Base-by-base conservation (phyloP, 176 grass and related monocot species). In the Oryza meridionalis region DNA sequence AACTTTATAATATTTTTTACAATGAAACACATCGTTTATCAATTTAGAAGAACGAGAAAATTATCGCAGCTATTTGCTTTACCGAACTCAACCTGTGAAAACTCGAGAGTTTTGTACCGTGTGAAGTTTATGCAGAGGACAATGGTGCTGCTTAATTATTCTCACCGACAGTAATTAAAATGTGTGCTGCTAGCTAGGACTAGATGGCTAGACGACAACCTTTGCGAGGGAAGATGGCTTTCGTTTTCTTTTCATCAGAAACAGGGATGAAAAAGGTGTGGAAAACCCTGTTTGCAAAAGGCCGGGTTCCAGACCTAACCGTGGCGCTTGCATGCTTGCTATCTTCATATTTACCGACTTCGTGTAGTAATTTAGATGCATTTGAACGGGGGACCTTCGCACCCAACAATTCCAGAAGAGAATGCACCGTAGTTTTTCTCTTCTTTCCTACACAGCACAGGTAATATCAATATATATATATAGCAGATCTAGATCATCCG, bases 281-380 rank as follows among this genome's bases (percentile, higher is more conserved):
- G 17, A 58, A 21, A n/a, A 19, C 76, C 10, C 59, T 65, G 37
- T 63, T 78, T 78, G 22, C 76, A 29, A 65, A 64, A 27, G 27
- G 27, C 27, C 27, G 33, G 11, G 10, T 38, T 4, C 7, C 31
- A 35, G 32, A 4, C 17, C 51, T 42, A 11, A 42, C 50, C 11
- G 45, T 38, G 75, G 75, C 63, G 76, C 76, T 65, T 42, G 21
- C 26, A 43, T 63, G 21, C 26, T 73, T 5, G 21, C 26, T 27
- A 27, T 27, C 27, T 73, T 5, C 3, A 19, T 19, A 44, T 73
- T 46, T n/a, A 47, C 70, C 4, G 11, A 13, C 9, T 43, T 21
- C 40, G 68, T 43, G 67, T 22, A 13, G 43, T 32, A 22, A 32
- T 74, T 74, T 10, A 26, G 13, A 22, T 73, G 15, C 40, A 74